Evolutionary conservation across 345 rosid species (phyloP).

Genomic region (Syzygium jambos): DNA sequence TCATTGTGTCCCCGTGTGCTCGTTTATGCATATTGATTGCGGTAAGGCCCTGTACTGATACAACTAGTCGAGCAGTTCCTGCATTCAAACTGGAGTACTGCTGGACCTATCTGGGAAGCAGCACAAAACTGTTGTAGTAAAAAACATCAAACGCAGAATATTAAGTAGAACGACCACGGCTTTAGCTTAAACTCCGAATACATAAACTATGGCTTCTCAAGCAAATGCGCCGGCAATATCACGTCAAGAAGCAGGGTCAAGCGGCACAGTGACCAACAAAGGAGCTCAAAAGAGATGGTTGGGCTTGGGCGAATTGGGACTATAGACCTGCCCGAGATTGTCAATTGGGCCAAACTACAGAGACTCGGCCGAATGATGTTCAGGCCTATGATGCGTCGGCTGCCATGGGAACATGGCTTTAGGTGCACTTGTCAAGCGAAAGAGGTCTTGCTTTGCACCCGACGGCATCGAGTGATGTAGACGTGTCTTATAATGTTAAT

Average conservation of each 20-base stretch:
- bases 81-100: background rate
- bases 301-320: background rate
- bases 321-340: background rate
- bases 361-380: background rate
- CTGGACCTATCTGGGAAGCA: background rate
- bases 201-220: background rate
- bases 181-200: background rate
- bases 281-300: background rate
- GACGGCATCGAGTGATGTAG: background rate
- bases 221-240: background rate
- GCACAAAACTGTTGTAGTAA: background rate
- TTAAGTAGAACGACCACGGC: background rate
- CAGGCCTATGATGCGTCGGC: background rate
- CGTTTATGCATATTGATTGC: background rate
- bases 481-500: background rate
- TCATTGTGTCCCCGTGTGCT: rapidly evolving
- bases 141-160: background rate
- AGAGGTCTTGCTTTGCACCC: background rate
- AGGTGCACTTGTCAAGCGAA: background rate
- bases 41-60: background rate
- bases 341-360: background rate
- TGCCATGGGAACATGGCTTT: background rate
- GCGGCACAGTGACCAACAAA: too few relatives aligned
- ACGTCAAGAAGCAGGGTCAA: background rate
- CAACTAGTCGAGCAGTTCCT: background rate